Evolutionary conservation across 768 basidiomycete species (phyloP), one percentile per base, ranked within the genome.

Genomic region (Xerocomellus chrysenteron): DNA sequence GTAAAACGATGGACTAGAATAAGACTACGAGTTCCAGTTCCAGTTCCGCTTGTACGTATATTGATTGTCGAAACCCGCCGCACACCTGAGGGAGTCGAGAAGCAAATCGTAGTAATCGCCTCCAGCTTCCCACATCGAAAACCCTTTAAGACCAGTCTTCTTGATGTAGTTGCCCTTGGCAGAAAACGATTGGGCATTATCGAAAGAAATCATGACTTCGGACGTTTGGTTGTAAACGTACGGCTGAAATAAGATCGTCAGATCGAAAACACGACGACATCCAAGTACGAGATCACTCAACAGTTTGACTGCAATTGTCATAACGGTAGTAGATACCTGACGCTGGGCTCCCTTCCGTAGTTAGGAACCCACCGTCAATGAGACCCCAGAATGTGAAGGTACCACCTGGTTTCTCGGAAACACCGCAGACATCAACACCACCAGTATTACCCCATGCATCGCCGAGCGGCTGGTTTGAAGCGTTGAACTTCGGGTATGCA

Each of bases 291-390:
- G 19, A 13, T 5, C 41, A 76, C 82, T 58, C 63, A 64, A 90
- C 90, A 42, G 89, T 92, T 72, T 88, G 81, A 65, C 83, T 86
- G 73, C 89, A 92, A 9, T 72, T 60, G 54, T 90, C 87, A 57
- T 77, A 89, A n/a, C 75, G 66, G 61, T 82, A 82, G 21, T 68
- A 62, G 55, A 89, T 83, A 0, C 80, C 84, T 0, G 63, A 21
- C 2, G 78, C 80, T 11, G 64, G 55, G 9, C 47, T 17, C 11
- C 63, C 67, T 0, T 58, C 5, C 10, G 10, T 0, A 16, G 76
- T 74, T 41, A 90, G 69, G 72, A 81, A 87, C 3, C 84, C 85
- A 19, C 65, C 75, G 6, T 81, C 73, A 21, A 88, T 68, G 47
- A 90, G 73, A 32, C 83, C 83, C 79, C 83, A 81, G 63, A 86